Conservation (phyloP, 805 yeast species). For the Hanseniaspora occidentalis region DNA sequence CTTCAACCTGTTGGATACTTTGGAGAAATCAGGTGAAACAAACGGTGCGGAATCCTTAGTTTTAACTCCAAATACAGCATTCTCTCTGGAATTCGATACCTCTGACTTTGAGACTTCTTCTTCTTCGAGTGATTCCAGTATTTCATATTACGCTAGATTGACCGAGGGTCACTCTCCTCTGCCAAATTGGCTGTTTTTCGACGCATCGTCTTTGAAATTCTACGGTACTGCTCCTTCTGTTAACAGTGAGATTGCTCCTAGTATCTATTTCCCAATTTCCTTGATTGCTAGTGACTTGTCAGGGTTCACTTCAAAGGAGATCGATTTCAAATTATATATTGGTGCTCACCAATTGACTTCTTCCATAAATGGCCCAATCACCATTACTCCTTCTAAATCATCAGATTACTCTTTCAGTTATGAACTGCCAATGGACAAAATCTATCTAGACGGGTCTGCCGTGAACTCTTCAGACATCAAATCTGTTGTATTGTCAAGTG, state of each 20-base stretch:
- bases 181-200: conserved; percentile 81
- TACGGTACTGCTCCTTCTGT: conserved; percentile 82
- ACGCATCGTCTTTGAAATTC: conserved; percentile 48
- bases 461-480: conserved; percentile 44
- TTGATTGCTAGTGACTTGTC: conserved; percentile 68
- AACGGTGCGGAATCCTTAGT: conserved; percentile 69
- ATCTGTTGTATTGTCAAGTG: conserved; percentile 27
- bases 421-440: conserved; percentile 48
- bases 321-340: conserved; percentile 57
- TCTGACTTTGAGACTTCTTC: conserved; percentile 29
- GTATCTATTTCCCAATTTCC: conserved; percentile 52
- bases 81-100: conserved; percentile 52
- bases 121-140: background rate
- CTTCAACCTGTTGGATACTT: conserved; percentile 31
- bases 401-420: conserved; percentile 27
- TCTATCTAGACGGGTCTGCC: conserved; percentile 48
- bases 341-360: conserved; percentile 81
- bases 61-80: conserved; percentile 53
- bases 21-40: conserved; percentile 56
- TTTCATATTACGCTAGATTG: conserved; percentile 62
- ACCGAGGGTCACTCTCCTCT: conserved; percentile 64
- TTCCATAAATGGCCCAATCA: conserved; percentile 55
- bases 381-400: conserved; percentile 23
- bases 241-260: conserved; percentile 81
- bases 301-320: conserved; percentile 62